Evolutionary conservation across 164 flowering plant species (phyloP).

Genomic region (Aristolochia fimbriata): DNA sequence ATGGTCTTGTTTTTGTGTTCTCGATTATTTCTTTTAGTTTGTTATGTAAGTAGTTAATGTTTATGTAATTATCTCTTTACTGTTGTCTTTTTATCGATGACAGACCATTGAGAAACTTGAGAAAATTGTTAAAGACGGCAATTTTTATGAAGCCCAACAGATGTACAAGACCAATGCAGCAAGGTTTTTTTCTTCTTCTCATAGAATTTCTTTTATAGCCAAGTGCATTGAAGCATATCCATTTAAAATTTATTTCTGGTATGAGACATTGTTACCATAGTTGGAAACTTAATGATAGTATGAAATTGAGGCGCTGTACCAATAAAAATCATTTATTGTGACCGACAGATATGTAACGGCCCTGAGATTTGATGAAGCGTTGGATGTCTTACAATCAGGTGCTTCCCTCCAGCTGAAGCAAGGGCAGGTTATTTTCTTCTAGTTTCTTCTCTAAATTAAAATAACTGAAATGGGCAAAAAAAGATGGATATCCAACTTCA

Average conservation of each 20-base stretch:
- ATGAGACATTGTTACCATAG: no score
- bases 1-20: no score
- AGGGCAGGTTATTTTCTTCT: constrained; percentile 52
- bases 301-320: no score
- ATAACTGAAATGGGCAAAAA: no score
- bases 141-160: constrained; percentile 86
- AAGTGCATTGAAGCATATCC: no score
- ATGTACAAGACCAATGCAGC: constrained; percentile 79
- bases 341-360: constrained; percentile 53
- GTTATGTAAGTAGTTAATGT: no score
- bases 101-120: constrained; percentile 73
- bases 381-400: constrained; percentile 81
- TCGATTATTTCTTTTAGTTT: no score
- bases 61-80: background rate
- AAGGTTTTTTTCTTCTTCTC: constrained; percentile 25
- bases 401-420: constrained; percentile 71
- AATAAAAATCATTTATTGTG: no score
- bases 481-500: no score
- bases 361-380: constrained; percentile 67
- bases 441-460: background rate
- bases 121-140: constrained; percentile 53
- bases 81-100: background rate
- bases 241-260: no score
- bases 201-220: background rate
- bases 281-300: no score